Evolutionary conservation across 129 eudicot species (phyloP).

Genomic region (Tagetes erecta): DNA sequence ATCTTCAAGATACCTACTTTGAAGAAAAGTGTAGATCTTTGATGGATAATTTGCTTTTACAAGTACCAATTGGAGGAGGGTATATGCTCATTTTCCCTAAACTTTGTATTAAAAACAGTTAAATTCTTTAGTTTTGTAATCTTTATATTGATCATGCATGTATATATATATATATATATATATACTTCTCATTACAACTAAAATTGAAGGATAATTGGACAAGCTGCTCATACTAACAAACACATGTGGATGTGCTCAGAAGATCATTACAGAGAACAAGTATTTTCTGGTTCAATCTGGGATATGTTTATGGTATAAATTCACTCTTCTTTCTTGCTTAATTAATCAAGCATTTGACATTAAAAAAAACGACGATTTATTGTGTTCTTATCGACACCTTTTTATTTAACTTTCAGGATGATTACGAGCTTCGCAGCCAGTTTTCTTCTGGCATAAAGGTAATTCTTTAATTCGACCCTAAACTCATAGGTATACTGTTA

Average conservation of each 20-base stretch:
- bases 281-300: slow-evolving; percentile 35
- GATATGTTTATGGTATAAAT: slow-evolving; percentile 51
- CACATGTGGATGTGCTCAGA: slow-evolving; percentile 69
- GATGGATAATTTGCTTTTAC: slow-evolving; percentile 58
- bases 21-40: slow-evolving; percentile 52
- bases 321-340: not conserved
- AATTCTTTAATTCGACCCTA: not conserved
- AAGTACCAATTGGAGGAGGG: slow-evolving; percentile 88
- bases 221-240: slow-evolving; percentile 64
- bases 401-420: slow-evolving; percentile 50
- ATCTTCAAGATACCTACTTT: slow-evolving; percentile 72
- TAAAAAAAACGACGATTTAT: not conserved
- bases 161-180: too few relatives aligned
- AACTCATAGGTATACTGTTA: not conserved
- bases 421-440: slow-evolving; percentile 46
- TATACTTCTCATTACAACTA: not conserved
- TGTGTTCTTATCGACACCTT: not conserved
- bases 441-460: slow-evolving; percentile 80
- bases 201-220: slow-evolving; percentile 59
- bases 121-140: not conserved
- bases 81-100: slow-evolving; percentile 53
- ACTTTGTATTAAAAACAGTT: not conserved
- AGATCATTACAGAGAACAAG: slow-evolving; percentile 40
- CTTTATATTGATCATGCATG: not conserved
- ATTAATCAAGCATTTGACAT: slow-evolving; percentile 13